Base-by-base conservation (phyloP, 805 yeast species). In the Suhomyces kilbournensis region DNA sequence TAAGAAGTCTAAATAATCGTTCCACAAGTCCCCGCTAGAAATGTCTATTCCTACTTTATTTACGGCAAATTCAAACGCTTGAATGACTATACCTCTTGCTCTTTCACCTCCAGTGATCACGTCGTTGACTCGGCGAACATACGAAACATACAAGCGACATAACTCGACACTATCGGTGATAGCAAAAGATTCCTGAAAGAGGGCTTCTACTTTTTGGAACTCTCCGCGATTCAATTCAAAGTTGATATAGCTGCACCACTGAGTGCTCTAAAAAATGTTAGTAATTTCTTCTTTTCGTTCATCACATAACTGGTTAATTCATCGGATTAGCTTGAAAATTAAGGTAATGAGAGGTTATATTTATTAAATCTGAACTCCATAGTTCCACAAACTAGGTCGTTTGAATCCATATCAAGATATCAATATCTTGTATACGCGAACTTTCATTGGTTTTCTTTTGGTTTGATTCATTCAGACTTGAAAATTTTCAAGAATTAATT, bases 41-140 rank as follows among this genome's bases (percentile, higher is more conserved):
- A 86, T 80, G 65, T 94, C 98, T 30, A 82, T 69, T 0, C 97
- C 97, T 48, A 92, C 89, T 54, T 84, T 81, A 26, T 79, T 83
- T 17, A 88, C 73, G 1, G 96, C 96, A 64, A 88, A 82, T 55
- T 91, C 96, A 65, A 85, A 93, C 0, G 97, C 96, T 63, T 84
- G 86, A 15, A 86, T 75, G 12, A 92, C 88, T 1, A 81, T 79
- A 9, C 84, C 79, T 56, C 94, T 74, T 0, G 94, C 92, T 56
- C 80, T 84, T 64, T 87, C 96, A 34, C 94, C 94, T 22, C 93
- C 96, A 3, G 91, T 86, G 49, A 86, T 81, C 20, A 86, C 77
- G 59, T 82, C 80, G 60, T 88, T 84, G 51, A 79, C 81, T 44
- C 90, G 76, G 51, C 92, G 82, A 26, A 92, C 90, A 65, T 88